Conservation (phyloP, 73 alveolate species). For the Paramecium sonneborni region DNA sequence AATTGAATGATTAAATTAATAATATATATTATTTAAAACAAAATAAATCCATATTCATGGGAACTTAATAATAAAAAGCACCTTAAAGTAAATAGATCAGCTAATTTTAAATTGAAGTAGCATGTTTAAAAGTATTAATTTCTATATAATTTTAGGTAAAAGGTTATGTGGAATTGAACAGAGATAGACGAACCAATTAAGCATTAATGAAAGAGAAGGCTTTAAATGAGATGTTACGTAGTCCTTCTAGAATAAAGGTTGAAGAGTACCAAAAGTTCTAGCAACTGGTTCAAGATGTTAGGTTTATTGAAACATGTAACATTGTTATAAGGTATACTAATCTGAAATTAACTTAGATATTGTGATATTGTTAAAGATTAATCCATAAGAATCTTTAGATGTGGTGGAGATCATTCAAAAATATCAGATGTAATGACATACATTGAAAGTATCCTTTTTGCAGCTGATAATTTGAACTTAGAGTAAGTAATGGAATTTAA, state of each 20-base stretch:
- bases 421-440: background rate
- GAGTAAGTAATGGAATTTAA: constrained; percentile 33
- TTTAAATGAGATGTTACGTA: background rate
- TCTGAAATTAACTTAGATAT: background rate
- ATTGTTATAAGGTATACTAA: constrained; percentile 1
- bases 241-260: background rate
- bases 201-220: constrained; percentile 27
- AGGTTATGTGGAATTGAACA: constrained; percentile 38
- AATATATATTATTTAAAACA: background rate
- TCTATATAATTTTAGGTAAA: background rate
- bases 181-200: constrained; percentile 26
- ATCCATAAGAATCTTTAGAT: constrained; percentile 5
- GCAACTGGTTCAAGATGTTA: background rate
- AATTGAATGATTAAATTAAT: background rate
- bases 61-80: constrained; percentile 5
- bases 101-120: background rate
- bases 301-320: constrained; percentile 26
- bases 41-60: constrained; percentile 21
- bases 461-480: constrained; percentile 26
- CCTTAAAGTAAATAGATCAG: background rate
- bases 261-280: constrained; percentile 26
- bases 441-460: constrained; percentile 31
- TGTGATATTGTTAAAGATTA: constrained; percentile 6
- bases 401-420: constrained; percentile 27
- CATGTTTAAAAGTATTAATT: background rate